These are phyloP conservation scores for Beta macrorhiza DNA, from an alignment of 179 eudicot genomes.

Conservation along the genomic window DNA sequence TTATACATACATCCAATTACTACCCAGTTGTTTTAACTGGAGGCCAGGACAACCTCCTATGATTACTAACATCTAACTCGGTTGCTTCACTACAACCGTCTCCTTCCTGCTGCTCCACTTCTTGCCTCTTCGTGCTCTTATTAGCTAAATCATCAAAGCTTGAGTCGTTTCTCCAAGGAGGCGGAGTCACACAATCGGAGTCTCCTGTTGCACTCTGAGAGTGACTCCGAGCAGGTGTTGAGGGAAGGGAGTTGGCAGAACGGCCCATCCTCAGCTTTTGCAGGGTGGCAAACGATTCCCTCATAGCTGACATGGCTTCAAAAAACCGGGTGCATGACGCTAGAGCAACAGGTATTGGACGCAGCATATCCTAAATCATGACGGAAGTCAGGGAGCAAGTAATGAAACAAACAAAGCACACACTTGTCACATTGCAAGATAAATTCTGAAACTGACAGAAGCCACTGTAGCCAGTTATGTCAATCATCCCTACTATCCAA, in stretches of 20 bases:
- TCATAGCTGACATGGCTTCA: slow-evolving; percentile 99
- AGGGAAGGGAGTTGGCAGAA: slow-evolving; percentile 41
- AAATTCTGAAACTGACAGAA: background rate
- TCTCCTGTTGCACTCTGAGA: slow-evolving; percentile 41
- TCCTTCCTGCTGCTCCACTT: slow-evolving; percentile 31
- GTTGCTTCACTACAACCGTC: slow-evolving; percentile 36
- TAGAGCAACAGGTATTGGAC: slow-evolving; percentile 97
- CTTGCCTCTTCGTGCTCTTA: slow-evolving; percentile 31
- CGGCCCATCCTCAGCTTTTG: slow-evolving; percentile 74
- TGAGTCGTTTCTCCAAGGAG: slow-evolving; percentile 63
- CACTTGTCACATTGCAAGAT: background rate
- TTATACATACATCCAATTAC: slow-evolving; percentile 12
- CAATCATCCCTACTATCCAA: background rate
- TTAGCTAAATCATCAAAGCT: slow-evolving; percentile 55
- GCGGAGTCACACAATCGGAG: slow-evolving; percentile 74
- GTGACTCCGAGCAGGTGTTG: slow-evolving; percentile 44
- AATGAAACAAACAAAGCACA: background rate
- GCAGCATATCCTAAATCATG: slow-evolving; percentile 78
- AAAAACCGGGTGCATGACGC: slow-evolving; percentile 97
- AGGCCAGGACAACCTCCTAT: slow-evolving; percentile 66
- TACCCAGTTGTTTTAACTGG: slow-evolving; percentile 36
- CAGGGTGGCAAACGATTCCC: slow-evolving; percentile 88
- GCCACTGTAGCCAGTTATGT: background rate
- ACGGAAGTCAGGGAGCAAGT: background rate
- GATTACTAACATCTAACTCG: slow-evolving; percentile 29